phyloP scores from a whole-genome alignment of 176 grass and related monocot genomes.

The Rhipidocladum racemiflorum region DNA sequence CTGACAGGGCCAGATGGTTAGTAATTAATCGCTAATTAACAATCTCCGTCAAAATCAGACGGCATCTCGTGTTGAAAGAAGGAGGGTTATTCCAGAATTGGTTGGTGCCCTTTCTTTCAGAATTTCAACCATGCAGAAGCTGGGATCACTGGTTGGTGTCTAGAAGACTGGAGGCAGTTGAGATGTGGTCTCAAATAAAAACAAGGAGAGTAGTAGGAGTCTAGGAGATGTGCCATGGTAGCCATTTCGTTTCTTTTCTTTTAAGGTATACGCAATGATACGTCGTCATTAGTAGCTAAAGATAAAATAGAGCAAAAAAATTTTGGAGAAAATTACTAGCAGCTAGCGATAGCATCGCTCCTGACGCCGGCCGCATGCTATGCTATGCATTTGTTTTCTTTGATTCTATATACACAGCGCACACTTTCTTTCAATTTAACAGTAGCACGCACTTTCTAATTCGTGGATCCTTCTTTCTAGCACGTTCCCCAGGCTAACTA shows the following conservation, averaged over 20 bases:
- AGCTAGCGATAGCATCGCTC: background rate
- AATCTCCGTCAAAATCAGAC: conserved; percentile 24
- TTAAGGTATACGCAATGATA: background rate
- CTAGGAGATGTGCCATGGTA: background rate
- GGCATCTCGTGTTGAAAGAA: conserved; percentile 22
- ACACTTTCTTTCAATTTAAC: background rate
- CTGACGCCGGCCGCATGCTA: background rate
- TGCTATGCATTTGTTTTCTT: background rate
- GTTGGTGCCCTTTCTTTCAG: conserved; percentile 28
- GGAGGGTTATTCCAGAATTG: background rate
- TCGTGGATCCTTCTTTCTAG: background rate
- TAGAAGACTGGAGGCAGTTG: background rate
- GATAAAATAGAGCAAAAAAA: background rate
- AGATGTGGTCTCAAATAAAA: background rate
- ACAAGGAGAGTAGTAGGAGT: too few relatives aligned
- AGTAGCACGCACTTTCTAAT: background rate
- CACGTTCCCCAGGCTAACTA: background rate
- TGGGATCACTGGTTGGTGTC: background rate
- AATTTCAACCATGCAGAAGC: background rate
- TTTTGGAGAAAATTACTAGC: background rate
- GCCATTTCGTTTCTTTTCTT: conserved; percentile 1
- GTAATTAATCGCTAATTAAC: background rate
- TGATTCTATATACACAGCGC: background rate
- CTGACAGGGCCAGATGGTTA: conserved; percentile 11
- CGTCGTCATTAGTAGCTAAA: background rate